phyloP scores from a whole-genome alignment of 2,329 filamentous ascomycete species.

The Mariannaea sp. region DNA sequence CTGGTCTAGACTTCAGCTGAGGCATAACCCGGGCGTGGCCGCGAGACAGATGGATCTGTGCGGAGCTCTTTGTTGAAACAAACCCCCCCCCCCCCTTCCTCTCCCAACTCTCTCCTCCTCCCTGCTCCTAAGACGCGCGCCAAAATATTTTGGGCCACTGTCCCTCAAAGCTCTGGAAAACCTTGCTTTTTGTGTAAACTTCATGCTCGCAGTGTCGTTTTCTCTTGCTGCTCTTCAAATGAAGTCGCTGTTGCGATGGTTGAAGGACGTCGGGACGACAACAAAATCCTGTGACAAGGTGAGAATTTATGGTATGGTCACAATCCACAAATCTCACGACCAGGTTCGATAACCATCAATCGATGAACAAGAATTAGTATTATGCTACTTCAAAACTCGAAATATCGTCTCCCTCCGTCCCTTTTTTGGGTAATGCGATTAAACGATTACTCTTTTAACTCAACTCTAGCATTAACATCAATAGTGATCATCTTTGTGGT shows the following conservation, averaged over 20 bases:
- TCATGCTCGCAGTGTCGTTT: too few species aligned
- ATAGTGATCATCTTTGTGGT: too few species aligned
- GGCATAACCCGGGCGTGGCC: conserved; percentile 27
- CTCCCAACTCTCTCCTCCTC: too few species aligned
- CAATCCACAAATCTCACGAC: neutral
- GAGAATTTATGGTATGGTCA: conserved; percentile 3
- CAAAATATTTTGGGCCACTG: too few species aligned
- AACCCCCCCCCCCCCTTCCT: too few species aligned
- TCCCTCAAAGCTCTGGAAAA: too few species aligned
- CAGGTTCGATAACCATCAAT: neutral
- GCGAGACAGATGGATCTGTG: conserved; percentile 15
- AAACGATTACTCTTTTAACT: neutral
- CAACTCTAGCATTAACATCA: too few species aligned
- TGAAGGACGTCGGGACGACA: conserved; percentile 8
- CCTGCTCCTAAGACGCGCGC: too few species aligned
- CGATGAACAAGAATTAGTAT: neutral
- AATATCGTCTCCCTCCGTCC: too few species aligned
- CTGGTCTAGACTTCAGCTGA: conserved; percentile 37
- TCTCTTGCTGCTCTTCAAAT: neutral
- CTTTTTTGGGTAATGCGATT: too few species aligned
- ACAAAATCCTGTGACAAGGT: neutral
- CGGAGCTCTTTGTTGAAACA: neutral
- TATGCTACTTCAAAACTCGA: conserved; percentile 16
- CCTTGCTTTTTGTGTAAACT: too few species aligned
- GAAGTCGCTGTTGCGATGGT: conserved; percentile 15